A percentile compares a stretch with the other conserved stretches of the same genome.
phyloP scores from a whole-genome alignment of 148 eudicot genomes.

The Beta vulgaris region DNA sequence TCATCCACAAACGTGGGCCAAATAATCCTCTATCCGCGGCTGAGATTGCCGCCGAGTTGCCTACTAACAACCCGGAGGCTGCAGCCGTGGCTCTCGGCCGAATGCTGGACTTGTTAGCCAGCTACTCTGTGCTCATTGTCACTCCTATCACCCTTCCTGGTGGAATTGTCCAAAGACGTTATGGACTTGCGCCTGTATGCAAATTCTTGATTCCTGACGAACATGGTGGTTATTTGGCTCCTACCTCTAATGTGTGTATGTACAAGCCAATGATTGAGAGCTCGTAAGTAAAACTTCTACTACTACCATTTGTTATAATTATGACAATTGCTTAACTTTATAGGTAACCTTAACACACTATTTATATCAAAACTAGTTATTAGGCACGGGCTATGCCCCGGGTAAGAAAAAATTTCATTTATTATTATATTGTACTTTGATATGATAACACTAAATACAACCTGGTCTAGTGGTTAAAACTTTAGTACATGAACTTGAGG shows the following conservation, averaged over 20 bases:
- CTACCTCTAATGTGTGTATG: background rate
- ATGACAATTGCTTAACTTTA: too few species aligned
- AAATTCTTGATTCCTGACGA: constrained; percentile 47
- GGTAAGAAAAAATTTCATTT: too few species aligned
- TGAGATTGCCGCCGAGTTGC: constrained; percentile 46
- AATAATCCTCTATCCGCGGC: constrained; percentile 42
- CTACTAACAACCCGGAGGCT: constrained; percentile 9
- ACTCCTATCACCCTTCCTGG: constrained; percentile 11
- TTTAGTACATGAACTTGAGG: too few species aligned
- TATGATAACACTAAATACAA: too few species aligned
- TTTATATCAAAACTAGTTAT: too few species aligned
- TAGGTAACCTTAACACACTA: too few species aligned
- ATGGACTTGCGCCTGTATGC: constrained; percentile 51
- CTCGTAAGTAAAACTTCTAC: too few species aligned
- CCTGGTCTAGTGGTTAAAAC: too few species aligned
- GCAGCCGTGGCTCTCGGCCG: constrained; percentile 45
- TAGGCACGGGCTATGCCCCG: too few species aligned
- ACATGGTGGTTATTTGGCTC: constrained; percentile 34
- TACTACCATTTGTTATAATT: too few species aligned
- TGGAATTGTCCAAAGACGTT: constrained; percentile 44
- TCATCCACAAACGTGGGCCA: constrained; percentile 32
- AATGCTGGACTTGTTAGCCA: constrained; percentile 45
- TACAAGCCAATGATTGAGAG: background rate
- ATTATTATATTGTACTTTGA: too few species aligned
- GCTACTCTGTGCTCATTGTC: constrained; percentile 45